Percentiles rank a stretch among this genome's conserved stretches.
These are phyloP conservation scores for Rhodosporidiobolus odoratus DNA, from an alignment of 768 basidiomycete species.

Conservation along the genomic window DNA sequence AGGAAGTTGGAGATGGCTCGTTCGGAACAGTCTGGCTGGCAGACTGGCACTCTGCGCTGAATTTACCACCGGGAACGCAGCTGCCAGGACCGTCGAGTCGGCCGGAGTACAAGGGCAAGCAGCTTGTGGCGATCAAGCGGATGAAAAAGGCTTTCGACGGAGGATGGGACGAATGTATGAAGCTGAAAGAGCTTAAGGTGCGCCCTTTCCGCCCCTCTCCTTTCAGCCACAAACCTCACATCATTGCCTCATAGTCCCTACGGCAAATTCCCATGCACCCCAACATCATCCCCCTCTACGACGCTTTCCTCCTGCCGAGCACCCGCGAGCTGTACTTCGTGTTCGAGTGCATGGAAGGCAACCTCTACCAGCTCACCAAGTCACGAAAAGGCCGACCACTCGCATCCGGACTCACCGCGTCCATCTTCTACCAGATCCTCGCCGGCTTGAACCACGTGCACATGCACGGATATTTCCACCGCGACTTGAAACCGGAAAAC, in stretches of 20 bases:
- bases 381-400: conserved; percentile 88
- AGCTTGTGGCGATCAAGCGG: conserved; percentile 91
- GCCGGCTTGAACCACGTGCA: conserved; percentile 90
- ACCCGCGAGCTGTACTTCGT: conserved; percentile 97
- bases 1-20: conserved; percentile 94
- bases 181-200: conserved; percentile 91
- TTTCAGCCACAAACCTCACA: background rate
- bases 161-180: conserved; percentile 95
- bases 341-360: conserved; percentile 99
- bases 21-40: conserved; percentile 98
- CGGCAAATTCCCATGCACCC: conserved; percentile 90
- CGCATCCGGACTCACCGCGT: conserved; percentile 92
- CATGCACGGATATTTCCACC: conserved; percentile 87
- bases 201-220: conserved; percentile 41
- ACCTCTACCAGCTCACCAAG: conserved; percentile 98
- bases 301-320: conserved; percentile 94
- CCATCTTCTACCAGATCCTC: conserved; percentile 88
- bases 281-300: conserved; percentile 97
- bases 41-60: conserved; percentile 92
- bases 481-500: conserved; percentile 99
- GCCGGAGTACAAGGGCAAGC: conserved; percentile 89
- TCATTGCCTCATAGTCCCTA: conserved; percentile 61
- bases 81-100: conserved; percentile 46
- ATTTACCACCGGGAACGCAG: conserved; percentile 39
- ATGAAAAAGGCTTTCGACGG: conserved; percentile 99